A percentile compares a stretch with the other conserved stretches of the same genome.
Evolutionary conservation across 2,329 filamentous ascomycete genomes (phyloP).

Genomic region (Aspergillus ochraceus): DNA sequence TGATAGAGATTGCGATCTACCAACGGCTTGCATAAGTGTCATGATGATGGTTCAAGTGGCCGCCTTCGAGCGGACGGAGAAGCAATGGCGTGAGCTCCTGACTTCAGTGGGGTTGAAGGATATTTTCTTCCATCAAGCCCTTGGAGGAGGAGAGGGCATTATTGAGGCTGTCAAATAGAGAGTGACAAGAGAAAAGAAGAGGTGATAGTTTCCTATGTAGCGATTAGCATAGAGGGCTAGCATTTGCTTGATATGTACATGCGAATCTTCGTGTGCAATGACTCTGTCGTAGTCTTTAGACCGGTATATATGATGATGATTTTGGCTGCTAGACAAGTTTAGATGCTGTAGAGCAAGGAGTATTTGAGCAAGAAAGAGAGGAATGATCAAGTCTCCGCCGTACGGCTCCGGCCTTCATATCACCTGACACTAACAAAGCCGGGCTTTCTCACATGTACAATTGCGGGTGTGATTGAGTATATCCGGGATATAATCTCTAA

Average conservation of each 20-base stretch:
- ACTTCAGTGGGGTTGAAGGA: conserved; percentile 15
- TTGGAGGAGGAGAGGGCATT: conserved; percentile 2
- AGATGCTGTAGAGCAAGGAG: too few relatives aligned
- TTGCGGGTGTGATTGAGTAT: neutral
- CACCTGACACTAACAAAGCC: too few relatives aligned
- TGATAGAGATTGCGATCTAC: conserved; percentile 12
- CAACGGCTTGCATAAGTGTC: conserved; percentile 10
- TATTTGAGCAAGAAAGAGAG: too few relatives aligned
- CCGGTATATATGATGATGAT: too few relatives aligned
- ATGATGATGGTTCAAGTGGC: conserved; percentile 20
- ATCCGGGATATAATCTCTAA: neutral
- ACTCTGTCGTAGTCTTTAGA: too few relatives aligned
- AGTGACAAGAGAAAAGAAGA: neutral
- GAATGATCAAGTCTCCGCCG: too few relatives aligned
- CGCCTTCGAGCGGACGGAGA: conserved; percentile 21
- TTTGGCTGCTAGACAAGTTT: too few relatives aligned
- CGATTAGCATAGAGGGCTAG: too few relatives aligned
- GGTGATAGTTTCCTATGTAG: neutral
- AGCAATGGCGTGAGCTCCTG: conserved; percentile 22
- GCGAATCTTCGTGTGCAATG: too few relatives aligned
- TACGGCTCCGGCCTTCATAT: too few relatives aligned
- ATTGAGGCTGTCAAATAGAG: conserved; percentile 2
- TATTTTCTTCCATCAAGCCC: conserved; percentile 5
- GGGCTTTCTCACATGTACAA: too few relatives aligned
- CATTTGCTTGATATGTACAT: too few relatives aligned